Conservation (phyloP, 192 early-diverging fungal genomes). For the Gaertneriomyces semiglobifer region DNA sequence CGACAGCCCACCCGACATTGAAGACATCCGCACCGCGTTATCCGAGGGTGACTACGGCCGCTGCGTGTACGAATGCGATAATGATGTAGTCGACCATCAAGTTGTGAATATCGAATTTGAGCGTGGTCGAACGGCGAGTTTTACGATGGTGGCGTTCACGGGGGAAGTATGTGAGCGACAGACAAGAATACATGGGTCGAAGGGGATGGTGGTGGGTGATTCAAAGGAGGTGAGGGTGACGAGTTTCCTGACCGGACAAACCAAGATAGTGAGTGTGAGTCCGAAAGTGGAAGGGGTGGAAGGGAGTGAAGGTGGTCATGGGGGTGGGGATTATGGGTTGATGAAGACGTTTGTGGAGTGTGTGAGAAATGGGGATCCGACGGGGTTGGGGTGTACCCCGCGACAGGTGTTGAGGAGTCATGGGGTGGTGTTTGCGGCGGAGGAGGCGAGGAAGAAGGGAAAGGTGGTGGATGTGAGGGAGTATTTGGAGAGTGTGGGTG, state of each 20-base stretch:
- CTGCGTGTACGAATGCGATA: constrained; percentile 68
- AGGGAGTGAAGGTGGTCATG: constrained; percentile 34
- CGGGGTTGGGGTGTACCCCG: constrained; percentile 34
- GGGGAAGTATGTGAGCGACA: constrained; percentile 49
- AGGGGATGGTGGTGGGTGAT: constrained; percentile 55
- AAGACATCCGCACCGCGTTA: constrained; percentile 45
- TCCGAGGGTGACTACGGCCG: constrained; percentile 55
- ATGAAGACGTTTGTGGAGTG: constrained; percentile 41
- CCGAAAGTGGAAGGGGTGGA: constrained; percentile 15
- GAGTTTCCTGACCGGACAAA: constrained; percentile 44
- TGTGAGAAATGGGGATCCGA: constrained; percentile 26
- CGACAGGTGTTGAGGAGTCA: constrained; percentile 39
- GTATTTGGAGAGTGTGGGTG: constrained; percentile 8
- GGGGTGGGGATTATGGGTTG: constrained; percentile 48
- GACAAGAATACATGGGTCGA: constrained; percentile 53
- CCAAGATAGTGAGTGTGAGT: constrained; percentile 21
- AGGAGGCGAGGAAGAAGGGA: constrained; percentile 39
- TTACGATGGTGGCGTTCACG: constrained; percentile 59
- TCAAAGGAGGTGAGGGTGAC: constrained; percentile 42
- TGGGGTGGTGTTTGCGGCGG: constrained; percentile 48
- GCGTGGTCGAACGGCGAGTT: constrained; percentile 47
- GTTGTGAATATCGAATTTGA: constrained; percentile 57
- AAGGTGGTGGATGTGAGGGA: constrained; percentile 38
- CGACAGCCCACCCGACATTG: constrained; percentile 40
- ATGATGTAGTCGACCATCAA: constrained; percentile 69